Evolutionary conservation across 768 basidiomycete species (phyloP), one percentile per base, ranked within the genome.

Genomic region (Suillus cothurnatus): DNA sequence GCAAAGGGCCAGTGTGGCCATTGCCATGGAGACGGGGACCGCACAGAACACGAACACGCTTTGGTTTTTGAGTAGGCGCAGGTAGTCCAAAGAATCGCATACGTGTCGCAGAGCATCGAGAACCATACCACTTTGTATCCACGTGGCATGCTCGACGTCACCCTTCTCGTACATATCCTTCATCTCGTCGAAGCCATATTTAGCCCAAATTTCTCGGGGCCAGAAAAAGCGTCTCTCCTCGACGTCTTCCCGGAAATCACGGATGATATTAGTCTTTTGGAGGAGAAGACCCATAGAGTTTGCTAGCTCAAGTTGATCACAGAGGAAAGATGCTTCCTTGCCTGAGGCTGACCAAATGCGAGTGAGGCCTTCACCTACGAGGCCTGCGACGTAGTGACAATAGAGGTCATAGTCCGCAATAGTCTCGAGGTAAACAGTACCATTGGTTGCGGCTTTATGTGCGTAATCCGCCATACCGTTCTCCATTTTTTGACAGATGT

Each of bases 231-330:
- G 86, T 9, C 83, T 81, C 31, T 96, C 84, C 50, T 96, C 90
- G 17, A 88, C 84, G 75, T 99, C 97, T 77, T 99, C 97, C 53
- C 91, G 87, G 80, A 87, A 93, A 77, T 99, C 97, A 65, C 97
- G 93, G 62, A 95, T 93, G 77, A 99, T 97, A 77, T 99, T 99
- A 32, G 95, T 97, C 80, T 99, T 99, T 77, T 99, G 97, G 14
- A 99, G 86, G 53, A 98, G 81, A 36, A 95, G 84, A n/a, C 97
- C 97, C 90, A 97, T 94, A 12, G 91, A 91, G 79, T 97, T 97
- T 71, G 91, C 88, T 3, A 99, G 84, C 69, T 92, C 92, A 66
- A 97, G 87, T 74, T 97, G 93, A 34, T 86, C 79, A 34, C 84
- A 89, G 41, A 99, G 78, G 81, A 86, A 92, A 0, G 84, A 71